phyloP scores from a whole-genome alignment of 2,329 filamentous ascomycete species.

The Botryotinia convoluta region DNA sequence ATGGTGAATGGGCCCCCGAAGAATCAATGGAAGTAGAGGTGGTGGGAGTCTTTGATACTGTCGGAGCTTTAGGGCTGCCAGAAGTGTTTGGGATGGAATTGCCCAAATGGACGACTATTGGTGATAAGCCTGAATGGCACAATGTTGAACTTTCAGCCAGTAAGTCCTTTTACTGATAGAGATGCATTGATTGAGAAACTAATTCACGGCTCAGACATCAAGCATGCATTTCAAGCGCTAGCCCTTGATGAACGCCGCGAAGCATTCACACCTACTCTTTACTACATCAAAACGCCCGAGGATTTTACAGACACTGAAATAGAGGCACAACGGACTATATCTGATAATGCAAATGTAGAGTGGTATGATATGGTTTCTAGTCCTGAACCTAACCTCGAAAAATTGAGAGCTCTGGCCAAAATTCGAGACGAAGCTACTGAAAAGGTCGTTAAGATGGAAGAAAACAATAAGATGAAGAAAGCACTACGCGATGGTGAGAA shows the following conservation, averaged over 20 bases:
- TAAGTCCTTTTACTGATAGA: background rate
- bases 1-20: background rate
- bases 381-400: background rate
- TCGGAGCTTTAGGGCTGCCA: conserved; percentile 19
- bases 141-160: conserved; percentile 3
- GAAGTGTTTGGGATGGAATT: background rate
- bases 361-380: background rate
- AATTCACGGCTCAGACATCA: conserved; percentile 35
- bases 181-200: background rate
- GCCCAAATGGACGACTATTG: background rate
- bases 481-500: background rate
- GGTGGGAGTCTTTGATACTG: conserved; percentile 26
- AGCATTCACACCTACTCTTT: conserved; percentile 42
- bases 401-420: background rate
- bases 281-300: conserved; percentile 25
- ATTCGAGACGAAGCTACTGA: background rate
- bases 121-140: conserved; percentile 9
- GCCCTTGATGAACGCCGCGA: conserved; percentile 47
- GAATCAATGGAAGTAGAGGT: conserved; percentile 22
- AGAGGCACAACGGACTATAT: background rate
- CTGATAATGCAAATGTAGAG: background rate
- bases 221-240: conserved; percentile 49
- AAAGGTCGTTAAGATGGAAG: background rate
- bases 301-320: background rate
- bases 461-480: conserved; percentile 25